These are phyloP conservation scores for Acanthamoeba triangularis DNA, from an alignment of 208 protist genomes.

Conservation along the genomic window DNA sequence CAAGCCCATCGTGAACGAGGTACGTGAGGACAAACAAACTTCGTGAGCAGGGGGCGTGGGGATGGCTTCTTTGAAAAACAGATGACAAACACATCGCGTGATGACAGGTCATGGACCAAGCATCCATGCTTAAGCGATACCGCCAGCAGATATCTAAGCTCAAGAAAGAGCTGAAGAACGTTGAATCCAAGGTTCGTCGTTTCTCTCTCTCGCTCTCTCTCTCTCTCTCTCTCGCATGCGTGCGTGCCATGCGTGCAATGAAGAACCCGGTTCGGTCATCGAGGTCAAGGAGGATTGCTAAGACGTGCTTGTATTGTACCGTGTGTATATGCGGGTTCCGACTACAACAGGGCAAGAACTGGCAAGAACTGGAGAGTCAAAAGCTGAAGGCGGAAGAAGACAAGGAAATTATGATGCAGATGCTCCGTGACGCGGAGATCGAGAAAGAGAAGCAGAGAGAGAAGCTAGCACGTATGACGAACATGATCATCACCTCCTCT, in stretches of 20 bases:
- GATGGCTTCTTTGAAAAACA: too few species aligned
- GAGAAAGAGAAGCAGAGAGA: constrained; percentile 74
- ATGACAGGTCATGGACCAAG: constrained; percentile 79
- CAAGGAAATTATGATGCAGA: constrained; percentile 71
- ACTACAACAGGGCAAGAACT: constrained; percentile 49
- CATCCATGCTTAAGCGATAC: constrained; percentile 78
- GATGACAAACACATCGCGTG: constrained; percentile 76
- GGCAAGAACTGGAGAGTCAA: constrained; percentile 34
- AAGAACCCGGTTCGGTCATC: too few species aligned
- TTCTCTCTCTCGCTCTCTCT: not conserved
- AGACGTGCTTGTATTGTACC: not conserved
- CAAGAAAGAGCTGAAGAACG: constrained; percentile 67
- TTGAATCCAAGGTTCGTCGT: constrained; percentile 67
- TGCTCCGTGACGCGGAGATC: constrained; percentile 32
- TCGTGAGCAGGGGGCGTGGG: not conserved
- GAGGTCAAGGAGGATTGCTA: too few species aligned
- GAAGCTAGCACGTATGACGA: constrained; percentile 56
- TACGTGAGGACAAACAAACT: not conserved
- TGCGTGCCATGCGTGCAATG: not conserved
- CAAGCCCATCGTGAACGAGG: constrained; percentile 91
- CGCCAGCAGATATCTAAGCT: constrained; percentile 77
- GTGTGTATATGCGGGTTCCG: not conserved
- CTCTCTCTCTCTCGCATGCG: too few species aligned
- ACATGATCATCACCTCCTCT: constrained; percentile 61
- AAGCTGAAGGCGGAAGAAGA: constrained; percentile 72